phyloP scores from a whole-genome alignment of 257 asterid genomes.

The Gentiana dahurica region DNA sequence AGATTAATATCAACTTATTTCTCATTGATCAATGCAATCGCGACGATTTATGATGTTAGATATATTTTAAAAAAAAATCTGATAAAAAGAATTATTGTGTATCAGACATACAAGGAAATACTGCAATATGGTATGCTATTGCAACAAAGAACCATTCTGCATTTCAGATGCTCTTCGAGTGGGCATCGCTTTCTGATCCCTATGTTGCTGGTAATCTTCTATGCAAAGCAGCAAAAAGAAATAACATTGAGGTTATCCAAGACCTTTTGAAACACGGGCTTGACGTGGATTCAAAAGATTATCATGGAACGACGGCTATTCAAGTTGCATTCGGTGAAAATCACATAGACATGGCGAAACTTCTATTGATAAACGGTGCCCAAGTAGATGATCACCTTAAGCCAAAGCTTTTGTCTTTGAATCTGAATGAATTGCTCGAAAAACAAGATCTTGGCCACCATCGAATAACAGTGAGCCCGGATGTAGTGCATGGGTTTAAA shows the following conservation, averaged over 20 bases:
- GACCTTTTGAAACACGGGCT: conserved; percentile 65
- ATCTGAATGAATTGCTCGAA: conserved; percentile 32
- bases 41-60: no score
- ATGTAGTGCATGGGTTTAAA: conserved; percentile 11
- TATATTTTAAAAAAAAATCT: no score
- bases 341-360: conserved; percentile 4
- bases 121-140: conserved; percentile 81
- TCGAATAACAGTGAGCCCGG: conserved; percentile 11
- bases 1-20: neutral
- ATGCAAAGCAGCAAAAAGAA: conserved; percentile 61
- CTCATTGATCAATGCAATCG: no score
- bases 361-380: conserved; percentile 70
- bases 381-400: conserved; percentile 31
- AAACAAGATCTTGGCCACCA: conserved; percentile 60
- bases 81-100: no score
- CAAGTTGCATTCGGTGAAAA: conserved; percentile 46
- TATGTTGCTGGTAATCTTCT: conserved; percentile 71
- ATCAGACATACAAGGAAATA: conserved; percentile 68
- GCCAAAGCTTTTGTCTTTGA: conserved; percentile 18
- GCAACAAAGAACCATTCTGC: conserved; percentile 56
- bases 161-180: conserved; percentile 66
- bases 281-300: conserved; percentile 54
- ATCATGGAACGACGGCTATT: conserved; percentile 63
- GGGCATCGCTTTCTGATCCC: conserved; percentile 82
- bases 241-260: conserved; percentile 40